Evolutionary conservation across 1,284 basidiomycete genomes (phyloP).

Genomic region (Cystobasidium pallidum): DNA sequence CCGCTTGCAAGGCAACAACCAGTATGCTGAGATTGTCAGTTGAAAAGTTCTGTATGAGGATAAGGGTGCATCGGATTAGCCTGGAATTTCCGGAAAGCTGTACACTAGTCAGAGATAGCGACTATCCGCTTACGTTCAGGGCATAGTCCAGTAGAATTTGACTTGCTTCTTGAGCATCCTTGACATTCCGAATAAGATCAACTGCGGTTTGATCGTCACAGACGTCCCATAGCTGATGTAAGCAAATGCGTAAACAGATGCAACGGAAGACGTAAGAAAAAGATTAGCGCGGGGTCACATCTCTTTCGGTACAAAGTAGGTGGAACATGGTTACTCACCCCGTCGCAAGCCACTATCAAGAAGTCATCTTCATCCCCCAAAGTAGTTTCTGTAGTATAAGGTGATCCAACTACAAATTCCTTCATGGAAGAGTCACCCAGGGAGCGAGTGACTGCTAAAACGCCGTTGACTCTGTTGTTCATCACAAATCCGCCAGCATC

Average conservation of each 20-base stretch:
- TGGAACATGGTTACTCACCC: conserved; percentile 66
- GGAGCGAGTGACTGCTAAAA: conserved; percentile 93
- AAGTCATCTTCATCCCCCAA: conserved; percentile 90
- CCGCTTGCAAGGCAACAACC: conserved; percentile 46
- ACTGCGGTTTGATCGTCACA: conserved; percentile 89
- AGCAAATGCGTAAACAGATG: no score
- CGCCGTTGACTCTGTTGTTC: conserved; percentile 87
- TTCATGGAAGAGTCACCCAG: conserved; percentile 99
- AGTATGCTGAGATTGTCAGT: conserved; percentile 52
- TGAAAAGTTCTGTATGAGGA: conserved; percentile 46
- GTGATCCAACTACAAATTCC: conserved; percentile 96
- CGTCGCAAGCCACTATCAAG: conserved; percentile 95
- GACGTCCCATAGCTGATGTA: conserved; percentile 91
- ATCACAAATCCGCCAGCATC: conserved; percentile 98
- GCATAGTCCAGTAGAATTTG: conserved; percentile 80
- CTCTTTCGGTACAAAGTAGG: no score
- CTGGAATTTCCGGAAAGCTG: not conserved
- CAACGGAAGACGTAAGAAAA: no score
- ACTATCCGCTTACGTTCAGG: conserved; percentile 61
- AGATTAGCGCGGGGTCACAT: no score
- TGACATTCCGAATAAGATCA: conserved; percentile 73
- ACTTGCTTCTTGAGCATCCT: conserved; percentile 83
- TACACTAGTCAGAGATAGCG: not conserved
- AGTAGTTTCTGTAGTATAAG: conserved; percentile 96
- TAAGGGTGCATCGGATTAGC: no score